These are phyloP conservation scores for Alternaria longipes DNA, from an alignment of 2,329 filamentous ascomycete genomes.

Conservation along the genomic window DNA sequence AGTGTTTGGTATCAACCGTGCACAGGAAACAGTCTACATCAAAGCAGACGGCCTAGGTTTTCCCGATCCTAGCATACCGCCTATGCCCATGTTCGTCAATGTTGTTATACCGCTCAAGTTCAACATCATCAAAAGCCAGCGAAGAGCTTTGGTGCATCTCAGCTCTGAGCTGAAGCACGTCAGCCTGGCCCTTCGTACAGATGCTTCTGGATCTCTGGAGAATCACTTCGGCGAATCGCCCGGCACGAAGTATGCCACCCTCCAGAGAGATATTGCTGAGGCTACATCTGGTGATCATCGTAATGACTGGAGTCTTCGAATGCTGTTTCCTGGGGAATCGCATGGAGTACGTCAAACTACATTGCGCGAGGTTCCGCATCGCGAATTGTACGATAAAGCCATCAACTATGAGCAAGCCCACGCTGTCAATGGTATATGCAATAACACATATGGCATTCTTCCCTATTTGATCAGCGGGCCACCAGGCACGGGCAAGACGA, in stretches of 20 bases:
- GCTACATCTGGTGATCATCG: neutral
- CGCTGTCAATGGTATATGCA: constrained; percentile 55
- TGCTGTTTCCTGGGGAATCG: constrained; percentile 55
- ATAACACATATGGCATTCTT: constrained; percentile 54
- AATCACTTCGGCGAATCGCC: neutral
- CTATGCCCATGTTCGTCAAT: constrained; percentile 32
- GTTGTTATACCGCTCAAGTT: constrained; percentile 35
- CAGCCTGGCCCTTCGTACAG: neutral
- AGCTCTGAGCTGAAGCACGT: constrained; percentile 11
- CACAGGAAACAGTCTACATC: constrained; percentile 36
- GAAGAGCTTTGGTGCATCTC: constrained; percentile 20
- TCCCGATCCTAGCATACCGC: neutral
- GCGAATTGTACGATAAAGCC: constrained; percentile 51
- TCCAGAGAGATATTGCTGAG: neutral
- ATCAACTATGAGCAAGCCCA: constrained; percentile 61
- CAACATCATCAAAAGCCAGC: constrained; percentile 15
- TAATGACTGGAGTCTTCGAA: constrained; percentile 48
- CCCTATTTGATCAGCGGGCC: constrained; percentile 61
- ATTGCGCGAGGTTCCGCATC: constrained; percentile 48
- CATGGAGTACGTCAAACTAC: constrained; percentile 52
- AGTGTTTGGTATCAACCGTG: constrained; percentile 35
- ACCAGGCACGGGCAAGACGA: constrained; percentile 63
- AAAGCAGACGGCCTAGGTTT: constrained; percentile 23
- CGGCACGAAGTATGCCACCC: neutral
- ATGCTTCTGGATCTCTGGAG: neutral